These are phyloP conservation scores for Backusella circina DNA, from an alignment of 192 early-diverging fungal species.

Conservation along the genomic window DNA sequence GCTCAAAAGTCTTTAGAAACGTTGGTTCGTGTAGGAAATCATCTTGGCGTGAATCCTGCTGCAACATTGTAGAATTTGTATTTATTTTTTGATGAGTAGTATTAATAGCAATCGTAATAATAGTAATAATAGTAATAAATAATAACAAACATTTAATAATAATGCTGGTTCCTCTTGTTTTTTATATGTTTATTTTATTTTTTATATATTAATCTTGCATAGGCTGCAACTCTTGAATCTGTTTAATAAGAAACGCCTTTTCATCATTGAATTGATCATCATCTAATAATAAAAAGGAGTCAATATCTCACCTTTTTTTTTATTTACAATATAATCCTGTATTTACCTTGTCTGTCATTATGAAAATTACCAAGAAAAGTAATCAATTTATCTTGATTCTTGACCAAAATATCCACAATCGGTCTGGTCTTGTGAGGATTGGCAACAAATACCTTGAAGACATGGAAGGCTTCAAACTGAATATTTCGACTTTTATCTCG, in stretches of 20 bases:
- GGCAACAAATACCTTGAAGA: slow-evolving; percentile 99
- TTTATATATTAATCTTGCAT: slow-evolving; percentile 17
- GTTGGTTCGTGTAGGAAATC: slow-evolving; percentile 41
- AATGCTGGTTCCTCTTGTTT: not conserved
- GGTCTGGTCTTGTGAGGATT: slow-evolving; percentile 95
- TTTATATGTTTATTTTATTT: not conserved
- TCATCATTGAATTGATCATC: slow-evolving; percentile 99
- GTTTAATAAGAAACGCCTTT: slow-evolving; percentile 92
- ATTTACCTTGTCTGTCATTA: slow-evolving; percentile 86
- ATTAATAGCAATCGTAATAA: not conserved
- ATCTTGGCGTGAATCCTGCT: slow-evolving; percentile 4
- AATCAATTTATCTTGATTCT: slow-evolving; percentile 90
- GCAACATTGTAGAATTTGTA: slow-evolving; percentile 2
- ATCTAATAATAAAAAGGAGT: slow-evolving; percentile 44
- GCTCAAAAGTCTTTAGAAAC: slow-evolving; percentile 66
- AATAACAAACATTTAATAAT: not conserved
- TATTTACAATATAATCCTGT: too few species aligned
- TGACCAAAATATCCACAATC: slow-evolving; percentile 86
- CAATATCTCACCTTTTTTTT: not conserved
- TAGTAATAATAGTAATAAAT: not conserved
- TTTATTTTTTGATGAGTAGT: not conserved
- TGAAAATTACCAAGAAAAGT: slow-evolving; percentile 89
- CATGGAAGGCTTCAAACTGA: slow-evolving; percentile 99
- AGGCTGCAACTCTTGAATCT: slow-evolving; percentile 62
- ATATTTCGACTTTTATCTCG: slow-evolving; percentile 96